A percentile compares a stretch with the other conserved stretches of the same genome.
phyloP scores from a whole-genome alignment of 1,139 yeast species.

The Debaryomyces sp. region DNA sequence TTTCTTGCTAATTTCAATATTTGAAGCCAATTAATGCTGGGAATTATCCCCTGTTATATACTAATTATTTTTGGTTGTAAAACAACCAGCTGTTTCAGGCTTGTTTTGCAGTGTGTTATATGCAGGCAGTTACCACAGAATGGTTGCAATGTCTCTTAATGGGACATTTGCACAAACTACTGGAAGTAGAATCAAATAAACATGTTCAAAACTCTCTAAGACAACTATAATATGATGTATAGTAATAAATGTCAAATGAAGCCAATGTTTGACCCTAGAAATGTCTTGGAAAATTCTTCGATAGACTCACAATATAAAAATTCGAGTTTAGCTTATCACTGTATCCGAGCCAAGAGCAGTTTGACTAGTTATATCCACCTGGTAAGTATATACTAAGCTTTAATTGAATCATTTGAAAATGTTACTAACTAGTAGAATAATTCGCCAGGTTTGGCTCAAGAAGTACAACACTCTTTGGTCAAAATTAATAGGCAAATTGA shows the following conservation, averaged over 20 bases:
- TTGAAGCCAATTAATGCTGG: neutral
- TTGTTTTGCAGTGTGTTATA: constrained; percentile 7
- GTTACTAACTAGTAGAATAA: constrained; percentile 4
- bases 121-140: constrained; percentile 11
- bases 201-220: neutral
- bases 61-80: neutral
- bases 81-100: constrained; percentile 9
- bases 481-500: constrained; percentile 11
- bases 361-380: constrained; percentile 2
- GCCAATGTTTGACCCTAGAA: neutral
- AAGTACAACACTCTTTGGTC: neutral
- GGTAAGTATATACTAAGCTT: constrained; percentile 4
- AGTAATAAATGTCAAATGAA: neutral
- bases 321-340: constrained; percentile 11
- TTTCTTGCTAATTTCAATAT: neutral
- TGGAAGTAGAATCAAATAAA: neutral
- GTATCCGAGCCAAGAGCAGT: constrained; percentile 9
- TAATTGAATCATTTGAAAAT: neutral
- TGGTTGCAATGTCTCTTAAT: constrained; percentile 11
- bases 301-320: constrained; percentile 1
- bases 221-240: neutral
- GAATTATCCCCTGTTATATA: neutral
- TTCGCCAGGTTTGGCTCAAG: neutral
- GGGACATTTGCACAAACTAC: neutral
- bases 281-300: no score